phyloP scores from a whole-genome alignment of 2,329 filamentous ascomycete genomes.

The Xylaria sp. region DNA sequence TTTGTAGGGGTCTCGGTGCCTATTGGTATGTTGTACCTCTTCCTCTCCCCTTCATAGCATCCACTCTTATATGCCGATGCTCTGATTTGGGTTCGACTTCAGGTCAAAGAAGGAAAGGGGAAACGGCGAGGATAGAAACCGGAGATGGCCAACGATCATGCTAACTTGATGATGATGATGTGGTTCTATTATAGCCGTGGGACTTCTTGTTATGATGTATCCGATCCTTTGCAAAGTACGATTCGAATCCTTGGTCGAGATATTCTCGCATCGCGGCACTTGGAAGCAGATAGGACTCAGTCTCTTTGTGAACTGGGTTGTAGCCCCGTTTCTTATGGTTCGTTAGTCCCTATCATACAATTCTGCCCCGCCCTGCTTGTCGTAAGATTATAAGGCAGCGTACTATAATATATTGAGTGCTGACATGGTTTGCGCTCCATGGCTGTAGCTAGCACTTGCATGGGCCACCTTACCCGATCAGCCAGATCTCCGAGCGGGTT shows the following conservation, averaged over 20 bases:
- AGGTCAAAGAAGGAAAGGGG: not conserved
- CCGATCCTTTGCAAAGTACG: conserved; percentile 89
- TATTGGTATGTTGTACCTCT: conserved; percentile 40
- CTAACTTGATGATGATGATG: conserved; percentile 16
- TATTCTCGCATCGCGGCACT: conserved; percentile 69
- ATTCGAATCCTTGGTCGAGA: conserved; percentile 77
- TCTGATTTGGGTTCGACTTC: not conserved
- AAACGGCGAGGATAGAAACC: not conserved
- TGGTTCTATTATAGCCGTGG: conserved; percentile 67
- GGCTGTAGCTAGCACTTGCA: conserved; percentile 67
- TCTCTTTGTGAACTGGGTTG: conserved; percentile 82
- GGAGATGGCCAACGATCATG: not conserved
- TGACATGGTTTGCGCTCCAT: not conserved
- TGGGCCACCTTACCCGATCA: conserved; percentile 75
- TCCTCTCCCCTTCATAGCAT: not conserved
- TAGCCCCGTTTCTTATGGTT: conserved; percentile 86
- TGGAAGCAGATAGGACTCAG: conserved; percentile 87
- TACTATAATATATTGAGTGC: not conserved
- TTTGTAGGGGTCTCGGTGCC: conserved; percentile 68
- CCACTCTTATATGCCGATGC: conserved; percentile 2
- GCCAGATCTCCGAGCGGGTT: conserved; percentile 68
- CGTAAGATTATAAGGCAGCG: not conserved
- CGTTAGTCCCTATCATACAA: conserved; percentile 29
- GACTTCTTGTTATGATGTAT: conserved; percentile 93
- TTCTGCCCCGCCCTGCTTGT: not conserved